Base-by-base conservation (phyloP, 2,329 filamentous ascomycete genomes). In the Seiridium cupressi region DNA sequence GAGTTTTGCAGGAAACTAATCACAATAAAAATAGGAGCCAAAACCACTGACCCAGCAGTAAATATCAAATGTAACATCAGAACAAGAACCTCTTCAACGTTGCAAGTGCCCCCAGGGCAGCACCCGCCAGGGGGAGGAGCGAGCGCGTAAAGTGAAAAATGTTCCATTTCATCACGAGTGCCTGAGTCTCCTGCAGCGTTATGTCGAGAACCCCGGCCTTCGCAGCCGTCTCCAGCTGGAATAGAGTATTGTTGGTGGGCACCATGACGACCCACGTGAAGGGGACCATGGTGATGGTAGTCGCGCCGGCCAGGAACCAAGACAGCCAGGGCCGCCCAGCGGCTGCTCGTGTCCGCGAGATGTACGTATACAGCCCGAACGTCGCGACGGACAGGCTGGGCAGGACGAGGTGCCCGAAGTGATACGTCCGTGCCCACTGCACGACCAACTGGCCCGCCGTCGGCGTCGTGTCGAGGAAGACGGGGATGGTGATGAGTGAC, bases 211-310 rank as follows among this genome's bases (percentile, higher is more conserved):
- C 38, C n/a, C 34, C 54, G 5, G 42, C 13, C 38, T 36, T 54
- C 18, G 42, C 60, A 40, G 49, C 47, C 2, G 48, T 60, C 53
- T 69, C 60, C 47, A 70, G 51, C 31, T 58, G 32, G 57, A 73
- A 73, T 35, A 73, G 61, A 34, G 35, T 55, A 56, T 73, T 66
- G 57, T 76, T 77, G 4, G 72, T 75, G 2, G 72, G 68, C 13
- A 57, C 65, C 72, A 76, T 74, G 32, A 70, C 58, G 9, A 72
- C 26, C 72, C 68, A 75, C 3, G 75, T 76, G 57, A 75, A 77
- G 1, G 75, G 74, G 18, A 75, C 63, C 62, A 76, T 75, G 46
- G 48, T 46, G 11, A 76, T 51, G 3, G 74, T 74, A 3, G 63
- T 60, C 1, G 63, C 47, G 32, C 64, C 71, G 3, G 71, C 72